Evolutionary conservation across 2,329 filamentous ascomycete genomes (phyloP), one percentile per base, ranked within the genome.

Genomic region (Trichophyton rubrum): DNA sequence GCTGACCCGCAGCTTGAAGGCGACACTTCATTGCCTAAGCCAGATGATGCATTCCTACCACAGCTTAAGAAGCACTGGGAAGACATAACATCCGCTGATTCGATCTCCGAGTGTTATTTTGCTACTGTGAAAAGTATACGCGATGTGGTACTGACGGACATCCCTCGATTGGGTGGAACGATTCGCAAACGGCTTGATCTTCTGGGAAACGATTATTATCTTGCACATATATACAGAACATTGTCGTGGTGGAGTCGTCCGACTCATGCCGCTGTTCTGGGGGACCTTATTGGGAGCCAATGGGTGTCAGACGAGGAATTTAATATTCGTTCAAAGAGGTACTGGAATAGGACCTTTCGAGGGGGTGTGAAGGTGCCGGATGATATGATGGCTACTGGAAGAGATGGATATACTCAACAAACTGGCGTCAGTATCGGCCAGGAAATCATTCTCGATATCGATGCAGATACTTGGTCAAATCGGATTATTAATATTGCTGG

Each of bases 1-100:
- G 92, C 88, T 63, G 92, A 97, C 72, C 92, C 92, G 3, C 92
- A 97, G 72, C 82, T 97, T 59, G 92, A 97, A 75, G 92, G 92
- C 67, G 89, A 96, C 70, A 90, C 87, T 1, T 90, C 89, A 5
- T 85, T 96, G 27, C 87, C 86, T 0, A 70, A 73, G 20, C 71
- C 75, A 0, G 72, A 78, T 27, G 77, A 77, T 71, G 75, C 70
- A 62, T 72, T 73, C 45, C 73, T 74, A 13, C 75, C 73, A 24
- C 75, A 71, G 62, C 61, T 82, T 38, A 63, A 62, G 15, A 66
- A 66, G n/a, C 72, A 78, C 62, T 76, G 72, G 72, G 58, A 43
- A 8, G 60, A 66, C 13, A 62, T 69, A 15, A 66, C 51, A 38
- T 61, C 57, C 22, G 40, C 62, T 40, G 64, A 59, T 33, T 65